A percentile compares a stretch with the other conserved stretches of the same genome.
phyloP scores from a whole-genome alignment of 2,329 filamentous ascomycete genomes.

The Pseudocercospora fijiensis region DNA sequence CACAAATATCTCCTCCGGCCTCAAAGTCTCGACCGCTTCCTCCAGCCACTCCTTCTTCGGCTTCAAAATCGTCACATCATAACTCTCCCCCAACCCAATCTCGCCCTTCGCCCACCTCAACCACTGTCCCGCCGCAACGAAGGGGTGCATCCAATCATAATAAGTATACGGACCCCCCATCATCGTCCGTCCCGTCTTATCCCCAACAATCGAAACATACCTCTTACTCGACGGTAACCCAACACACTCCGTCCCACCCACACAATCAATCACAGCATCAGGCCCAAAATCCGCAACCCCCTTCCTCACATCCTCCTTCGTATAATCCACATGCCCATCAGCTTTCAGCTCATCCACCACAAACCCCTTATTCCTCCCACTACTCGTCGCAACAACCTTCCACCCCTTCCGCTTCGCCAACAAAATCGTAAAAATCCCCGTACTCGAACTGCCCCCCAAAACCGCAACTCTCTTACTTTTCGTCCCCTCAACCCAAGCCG shows the following conservation, averaged over 20 bases:
- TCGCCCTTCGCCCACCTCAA: conserved; percentile 42
- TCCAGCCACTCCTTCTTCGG: conserved; percentile 52
- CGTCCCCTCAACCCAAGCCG: conserved; percentile 29
- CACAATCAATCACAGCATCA: conserved; percentile 60
- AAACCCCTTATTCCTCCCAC: conserved; percentile 57
- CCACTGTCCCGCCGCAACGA: conserved; percentile 32
- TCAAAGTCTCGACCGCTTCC: conserved; percentile 55
- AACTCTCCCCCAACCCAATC: conserved; percentile 35
- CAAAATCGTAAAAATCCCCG: conserved; percentile 38
- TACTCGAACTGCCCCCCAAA: conserved; percentile 35
- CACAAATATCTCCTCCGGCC: conserved; percentile 53
- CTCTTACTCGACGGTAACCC: conserved; percentile 46
- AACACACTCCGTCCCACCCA: conserved; percentile 47
- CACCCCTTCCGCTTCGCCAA: conserved; percentile 37
- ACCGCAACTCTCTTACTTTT: conserved; percentile 34
- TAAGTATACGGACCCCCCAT: conserved; percentile 39
- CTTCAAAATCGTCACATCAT: conserved; percentile 46
- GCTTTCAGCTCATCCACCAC: conserved; percentile 58
- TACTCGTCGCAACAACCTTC: conserved; percentile 53
- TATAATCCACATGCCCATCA: conserved; percentile 64
- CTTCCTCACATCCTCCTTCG: conserved; percentile 49
- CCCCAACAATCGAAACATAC: conserved; percentile 48
- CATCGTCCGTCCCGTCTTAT: conserved; percentile 37
- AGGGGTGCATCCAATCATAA: conserved; percentile 31
- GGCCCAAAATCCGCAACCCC: conserved; percentile 53